Evolutionary conservation across 2,329 filamentous ascomycete species (phyloP).

Genomic region (Microsporum ferrugineum): DNA sequence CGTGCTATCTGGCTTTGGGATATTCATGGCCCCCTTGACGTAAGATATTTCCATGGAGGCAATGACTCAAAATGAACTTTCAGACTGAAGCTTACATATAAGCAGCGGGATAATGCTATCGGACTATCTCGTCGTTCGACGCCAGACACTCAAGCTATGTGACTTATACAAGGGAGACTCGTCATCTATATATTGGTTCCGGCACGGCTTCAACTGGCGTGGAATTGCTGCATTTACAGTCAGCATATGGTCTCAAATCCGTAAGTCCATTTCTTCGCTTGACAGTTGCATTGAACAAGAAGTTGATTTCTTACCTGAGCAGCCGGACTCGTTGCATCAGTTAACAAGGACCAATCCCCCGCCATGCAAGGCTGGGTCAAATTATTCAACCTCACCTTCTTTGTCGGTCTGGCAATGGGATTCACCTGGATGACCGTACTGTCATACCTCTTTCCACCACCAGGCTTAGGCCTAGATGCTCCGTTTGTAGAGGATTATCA

Average conservation of each 20-base stretch:
- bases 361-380: slow-evolving; percentile 24
- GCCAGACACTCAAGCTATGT: slow-evolving; percentile 31
- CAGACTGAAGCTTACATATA: background rate
- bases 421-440: slow-evolving; percentile 24
- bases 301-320: background rate
- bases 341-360: slow-evolving; percentile 17
- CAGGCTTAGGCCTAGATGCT: slow-evolving; percentile 20
- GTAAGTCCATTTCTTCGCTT: background rate
- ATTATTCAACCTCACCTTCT: slow-evolving; percentile 35
- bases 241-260: slow-evolving; percentile 8
- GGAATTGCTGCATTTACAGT: slow-evolving; percentile 20
- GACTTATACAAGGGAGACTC: slow-evolving; percentile 32
- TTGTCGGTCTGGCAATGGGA: slow-evolving; percentile 31
- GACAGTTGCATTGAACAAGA: background rate
- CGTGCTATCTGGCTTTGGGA: slow-evolving; percentile 36
- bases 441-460: slow-evolving; percentile 24
- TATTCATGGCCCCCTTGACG: slow-evolving; percentile 37
- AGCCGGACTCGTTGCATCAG: slow-evolving; percentile 30
- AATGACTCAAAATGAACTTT: background rate
- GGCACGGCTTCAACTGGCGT: slow-evolving; percentile 36
- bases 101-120: slow-evolving; percentile 22
- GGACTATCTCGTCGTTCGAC: slow-evolving; percentile 27
- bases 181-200: slow-evolving; percentile 35
- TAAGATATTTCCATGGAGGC: background rate
- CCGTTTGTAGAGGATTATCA: background rate